phyloP scores from a whole-genome alignment of 345 rosid species.

The Eutrema japonicum region DNA sequence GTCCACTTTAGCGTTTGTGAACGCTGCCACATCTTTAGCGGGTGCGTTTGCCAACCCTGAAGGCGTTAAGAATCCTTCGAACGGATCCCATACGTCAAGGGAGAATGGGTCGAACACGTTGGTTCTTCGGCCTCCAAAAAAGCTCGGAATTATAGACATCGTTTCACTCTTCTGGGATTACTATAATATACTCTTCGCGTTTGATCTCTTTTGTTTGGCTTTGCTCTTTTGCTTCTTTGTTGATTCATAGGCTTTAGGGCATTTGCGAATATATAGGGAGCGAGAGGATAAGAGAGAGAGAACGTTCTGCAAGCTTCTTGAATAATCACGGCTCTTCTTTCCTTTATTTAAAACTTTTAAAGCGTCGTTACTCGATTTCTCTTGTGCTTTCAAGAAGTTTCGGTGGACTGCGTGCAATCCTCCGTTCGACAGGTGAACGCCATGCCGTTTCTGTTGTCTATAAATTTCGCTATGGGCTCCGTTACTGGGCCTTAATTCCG shows the following conservation, averaged over 20 bases:
- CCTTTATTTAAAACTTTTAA: background rate
- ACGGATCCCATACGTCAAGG: constrained; percentile 42
- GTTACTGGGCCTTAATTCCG: no score
- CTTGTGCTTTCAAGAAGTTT: constrained; percentile 32
- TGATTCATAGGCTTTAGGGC: background rate
- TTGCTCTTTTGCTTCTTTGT: background rate
- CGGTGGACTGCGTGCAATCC: background rate
- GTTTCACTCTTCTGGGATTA: background rate
- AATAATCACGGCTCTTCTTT: background rate
- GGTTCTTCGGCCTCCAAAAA: constrained; percentile 38
- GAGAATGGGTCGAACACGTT: constrained; percentile 49
- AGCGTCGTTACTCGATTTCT: background rate
- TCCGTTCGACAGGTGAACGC: background rate
- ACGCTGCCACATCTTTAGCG: constrained; percentile 32
- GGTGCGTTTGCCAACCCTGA: constrained; percentile 7
- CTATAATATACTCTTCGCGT: background rate
- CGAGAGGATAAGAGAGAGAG: background rate
- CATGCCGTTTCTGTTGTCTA: background rate
- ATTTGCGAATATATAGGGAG: background rate
- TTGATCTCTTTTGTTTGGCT: background rate
- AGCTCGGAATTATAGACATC: constrained; percentile 42
- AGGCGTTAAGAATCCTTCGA: constrained; percentile 22
- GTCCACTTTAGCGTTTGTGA: constrained; percentile 42
- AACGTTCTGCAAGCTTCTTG: constrained; percentile 23
- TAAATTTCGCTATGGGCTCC: no score